Percentiles rank a stretch among this genome's conserved stretches.
Conservation (phyloP, 1,284 basidiomycete species). For the Veloboletus limbatus region DNA sequence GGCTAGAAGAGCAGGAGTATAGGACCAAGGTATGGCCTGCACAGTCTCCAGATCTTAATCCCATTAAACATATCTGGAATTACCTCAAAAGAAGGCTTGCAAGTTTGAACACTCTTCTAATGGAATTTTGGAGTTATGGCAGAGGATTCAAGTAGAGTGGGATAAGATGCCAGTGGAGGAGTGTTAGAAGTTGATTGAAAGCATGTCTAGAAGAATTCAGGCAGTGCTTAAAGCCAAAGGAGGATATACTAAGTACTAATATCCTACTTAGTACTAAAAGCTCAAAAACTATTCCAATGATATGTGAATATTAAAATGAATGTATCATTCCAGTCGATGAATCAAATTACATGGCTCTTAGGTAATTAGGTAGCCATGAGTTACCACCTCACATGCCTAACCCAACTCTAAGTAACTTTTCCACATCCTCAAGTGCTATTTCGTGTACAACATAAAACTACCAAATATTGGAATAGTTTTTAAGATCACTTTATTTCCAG, state of each 20-base stretch:
- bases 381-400: no score
- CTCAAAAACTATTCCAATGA: not conserved
- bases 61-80: slow-evolving; percentile 24
- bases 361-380: no score
- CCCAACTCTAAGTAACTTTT: no score
- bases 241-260: slow-evolving; percentile 6
- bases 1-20: slow-evolving; percentile 26
- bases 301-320: no score
- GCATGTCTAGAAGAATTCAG: not conserved
- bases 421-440: no score
- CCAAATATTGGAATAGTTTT: no score
- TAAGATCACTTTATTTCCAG: no score
- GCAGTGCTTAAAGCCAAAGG: not conserved
- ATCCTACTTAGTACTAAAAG: not conserved
- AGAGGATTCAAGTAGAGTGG: not conserved
- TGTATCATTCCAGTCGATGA: not conserved
- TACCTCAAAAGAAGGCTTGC: slow-evolving; percentile 10
- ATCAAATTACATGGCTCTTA: not conserved
- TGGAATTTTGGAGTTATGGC: not conserved
- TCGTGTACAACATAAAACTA: no score
- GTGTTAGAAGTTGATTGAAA: not conserved
- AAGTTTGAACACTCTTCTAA: not conserved
- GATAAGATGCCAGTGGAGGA: slow-evolving; percentile 1
- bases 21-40: slow-evolving; percentile 23
- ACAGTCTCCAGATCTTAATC: slow-evolving; percentile 29